Conservation (phyloP, 2,329 filamentous ascomycete genomes). For the Aspergillus neoniger region DNA sequence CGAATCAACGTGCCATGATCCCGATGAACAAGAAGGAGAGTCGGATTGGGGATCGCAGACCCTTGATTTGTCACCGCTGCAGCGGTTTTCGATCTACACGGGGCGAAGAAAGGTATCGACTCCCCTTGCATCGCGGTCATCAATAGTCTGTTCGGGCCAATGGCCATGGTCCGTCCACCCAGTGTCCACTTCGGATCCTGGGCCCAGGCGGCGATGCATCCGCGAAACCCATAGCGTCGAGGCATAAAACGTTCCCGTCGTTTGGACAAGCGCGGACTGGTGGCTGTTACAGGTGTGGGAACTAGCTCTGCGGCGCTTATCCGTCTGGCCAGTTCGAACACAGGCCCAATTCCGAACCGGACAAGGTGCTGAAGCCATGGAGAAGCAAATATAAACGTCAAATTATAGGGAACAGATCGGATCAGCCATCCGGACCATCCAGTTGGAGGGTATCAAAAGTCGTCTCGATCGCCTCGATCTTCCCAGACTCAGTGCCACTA, state of each 20-base stretch:
- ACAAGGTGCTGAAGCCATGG: constrained; percentile 3
- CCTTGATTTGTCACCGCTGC: constrained; percentile 41
- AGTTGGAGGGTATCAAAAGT: background rate
- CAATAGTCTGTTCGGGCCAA: constrained; percentile 35
- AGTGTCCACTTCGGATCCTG: constrained; percentile 2
- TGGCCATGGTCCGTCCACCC: constrained; percentile 17
- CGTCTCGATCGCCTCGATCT: constrained; percentile 4
- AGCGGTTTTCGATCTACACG: constrained; percentile 35
- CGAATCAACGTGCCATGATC: constrained; percentile 33
- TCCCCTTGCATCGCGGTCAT: constrained; percentile 39
- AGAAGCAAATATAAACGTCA: constrained; percentile 7
- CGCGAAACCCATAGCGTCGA: constrained; percentile 9
- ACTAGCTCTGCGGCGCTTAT: constrained; percentile 19
- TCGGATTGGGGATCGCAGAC: constrained; percentile 23
- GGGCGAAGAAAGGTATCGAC: constrained; percentile 30
- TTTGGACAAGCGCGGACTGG: constrained; percentile 18
- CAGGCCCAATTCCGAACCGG: constrained; percentile 5
- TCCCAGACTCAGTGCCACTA: background rate
- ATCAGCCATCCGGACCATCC: constrained; percentile 4
- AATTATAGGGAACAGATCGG: constrained; percentile 2
- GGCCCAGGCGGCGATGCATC: background rate
- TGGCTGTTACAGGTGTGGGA: constrained; percentile 20
- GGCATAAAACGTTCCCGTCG: constrained; percentile 17
- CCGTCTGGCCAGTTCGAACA: constrained; percentile 5
- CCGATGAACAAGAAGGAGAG: constrained; percentile 15